Conservation (phyloP, 2,329 filamentous ascomycete genomes). For the Neurospora sp. region DNA sequence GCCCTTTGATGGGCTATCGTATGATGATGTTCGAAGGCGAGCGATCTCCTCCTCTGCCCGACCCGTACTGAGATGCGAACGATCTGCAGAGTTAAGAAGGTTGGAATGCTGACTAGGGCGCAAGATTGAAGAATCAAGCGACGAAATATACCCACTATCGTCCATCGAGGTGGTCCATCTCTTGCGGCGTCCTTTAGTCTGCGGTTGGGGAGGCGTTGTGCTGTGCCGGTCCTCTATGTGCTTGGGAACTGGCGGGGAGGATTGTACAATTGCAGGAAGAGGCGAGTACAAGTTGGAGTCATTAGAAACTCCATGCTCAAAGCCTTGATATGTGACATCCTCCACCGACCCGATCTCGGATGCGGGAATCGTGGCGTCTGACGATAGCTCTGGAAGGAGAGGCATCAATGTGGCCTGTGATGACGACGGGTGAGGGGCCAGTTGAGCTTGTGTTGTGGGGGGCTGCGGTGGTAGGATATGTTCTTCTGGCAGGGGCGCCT, state of each 20-base stretch:
- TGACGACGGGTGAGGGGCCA: slow-evolving; percentile 29
- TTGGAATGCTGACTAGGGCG: slow-evolving; percentile 56
- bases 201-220: slow-evolving; percentile 62
- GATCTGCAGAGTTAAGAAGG: slow-evolving; percentile 65
- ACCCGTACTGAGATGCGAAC: slow-evolving; percentile 74
- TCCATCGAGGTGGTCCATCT: slow-evolving; percentile 71
- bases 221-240: slow-evolving; percentile 49
- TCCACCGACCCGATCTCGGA: slow-evolving; percentile 54
- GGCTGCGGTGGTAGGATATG: slow-evolving; percentile 39
- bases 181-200: slow-evolving; percentile 49
- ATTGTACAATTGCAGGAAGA: slow-evolving; percentile 63
- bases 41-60: slow-evolving; percentile 94
- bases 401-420: slow-evolving; percentile 14
- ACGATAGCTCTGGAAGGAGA: slow-evolving; percentile 50
- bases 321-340: slow-evolving; percentile 35
- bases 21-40: slow-evolving; percentile 82
- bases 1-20: slow-evolving; percentile 76
- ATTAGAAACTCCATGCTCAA: slow-evolving; percentile 29
- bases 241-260: slow-evolving; percentile 74
- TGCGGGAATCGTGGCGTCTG: slow-evolving; percentile 66
- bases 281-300: slow-evolving; percentile 59
- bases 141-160: slow-evolving; percentile 96
- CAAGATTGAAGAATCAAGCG: slow-evolving; percentile 80
- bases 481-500: slow-evolving; percentile 28
- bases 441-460: slow-evolving; percentile 26